phyloP scores from a whole-genome alignment of 2,329 filamentous ascomycete genomes.

The Botrytis hyacinthi region DNA sequence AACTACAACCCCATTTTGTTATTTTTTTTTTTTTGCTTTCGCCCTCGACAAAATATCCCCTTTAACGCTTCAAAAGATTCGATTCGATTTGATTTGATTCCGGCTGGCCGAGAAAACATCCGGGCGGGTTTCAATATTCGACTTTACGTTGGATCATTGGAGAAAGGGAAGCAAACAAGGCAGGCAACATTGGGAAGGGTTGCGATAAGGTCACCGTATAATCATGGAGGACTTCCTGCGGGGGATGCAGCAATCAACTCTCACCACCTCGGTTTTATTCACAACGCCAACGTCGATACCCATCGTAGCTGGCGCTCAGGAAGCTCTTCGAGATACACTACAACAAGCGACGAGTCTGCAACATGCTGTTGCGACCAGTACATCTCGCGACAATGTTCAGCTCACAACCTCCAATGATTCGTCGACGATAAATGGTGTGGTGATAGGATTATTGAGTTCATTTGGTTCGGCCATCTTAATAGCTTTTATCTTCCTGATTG shows the following conservation, averaged over 20 bases:
- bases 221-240: slow-evolving; percentile 30
- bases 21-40: neutral
- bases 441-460: slow-evolving; percentile 92
- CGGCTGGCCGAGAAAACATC: slow-evolving; percentile 19
- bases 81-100: neutral
- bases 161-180: neutral
- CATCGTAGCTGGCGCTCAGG: slow-evolving; percentile 12
- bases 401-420: slow-evolving; percentile 34
- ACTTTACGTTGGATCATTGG: neutral
- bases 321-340: slow-evolving; percentile 18
- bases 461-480: slow-evolving; percentile 89
- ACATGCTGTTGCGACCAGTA: neutral
- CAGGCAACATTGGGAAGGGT: slow-evolving; percentile 8
- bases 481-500: slow-evolving; percentile 71
- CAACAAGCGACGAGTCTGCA: slow-evolving; percentile 1
- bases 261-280: slow-evolving; percentile 27
- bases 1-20: neutral
- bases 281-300: slow-evolving; percentile 23
- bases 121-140: slow-evolving; percentile 4
- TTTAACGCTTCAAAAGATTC: neutral
- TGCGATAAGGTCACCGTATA: slow-evolving; percentile 18
- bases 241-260: slow-evolving; percentile 27
- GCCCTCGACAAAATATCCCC: neutral
- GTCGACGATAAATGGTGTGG: slow-evolving; percentile 67
- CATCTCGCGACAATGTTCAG: slow-evolving; percentile 4